Conservation (phyloP, 1,139 yeast genomes). For the Martiniozyma asiatica region DNA sequence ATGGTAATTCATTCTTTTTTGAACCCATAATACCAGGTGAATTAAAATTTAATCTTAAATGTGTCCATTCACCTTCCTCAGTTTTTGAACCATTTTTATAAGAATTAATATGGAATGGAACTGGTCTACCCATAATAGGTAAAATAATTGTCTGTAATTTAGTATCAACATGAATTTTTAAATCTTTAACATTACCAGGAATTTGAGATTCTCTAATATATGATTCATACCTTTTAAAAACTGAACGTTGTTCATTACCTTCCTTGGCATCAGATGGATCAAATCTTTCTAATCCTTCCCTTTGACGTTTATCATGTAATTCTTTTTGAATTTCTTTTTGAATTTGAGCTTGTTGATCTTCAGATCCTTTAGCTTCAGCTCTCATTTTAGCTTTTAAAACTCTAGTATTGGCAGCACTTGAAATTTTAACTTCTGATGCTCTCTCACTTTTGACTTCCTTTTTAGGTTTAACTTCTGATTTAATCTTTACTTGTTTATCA, state of each 20-base stretch:
- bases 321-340: constrained; percentile 76
- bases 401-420: constrained; percentile 30
- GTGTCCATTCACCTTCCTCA: constrained; percentile 93
- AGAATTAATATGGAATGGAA: constrained; percentile 91
- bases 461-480: constrained; percentile 7
- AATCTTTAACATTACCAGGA: constrained; percentile 71
- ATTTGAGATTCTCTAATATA: constrained; percentile 88
- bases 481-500: constrained; percentile 25
- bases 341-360: constrained; percentile 71
- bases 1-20: constrained; percentile 72
- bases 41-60: constrained; percentile 79
- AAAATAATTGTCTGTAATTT: constrained; percentile 81
- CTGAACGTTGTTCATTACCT: constrained; percentile 54
- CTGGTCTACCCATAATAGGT: constrained; percentile 94
- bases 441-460: constrained; percentile 25
- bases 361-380: constrained; percentile 61
- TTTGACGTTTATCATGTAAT: constrained; percentile 74
- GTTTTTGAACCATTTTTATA: constrained; percentile 91
- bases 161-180: constrained; percentile 77
- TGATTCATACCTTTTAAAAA: constrained; percentile 86
- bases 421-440: constrained; percentile 22
- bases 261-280: constrained; percentile 65
- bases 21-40: constrained; percentile 62
- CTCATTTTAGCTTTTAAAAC: constrained; percentile 72
- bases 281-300: constrained; percentile 71